phyloP scores from a whole-genome alignment of 805 yeast species.

The Blastobotrys mokoenaii region DNA sequence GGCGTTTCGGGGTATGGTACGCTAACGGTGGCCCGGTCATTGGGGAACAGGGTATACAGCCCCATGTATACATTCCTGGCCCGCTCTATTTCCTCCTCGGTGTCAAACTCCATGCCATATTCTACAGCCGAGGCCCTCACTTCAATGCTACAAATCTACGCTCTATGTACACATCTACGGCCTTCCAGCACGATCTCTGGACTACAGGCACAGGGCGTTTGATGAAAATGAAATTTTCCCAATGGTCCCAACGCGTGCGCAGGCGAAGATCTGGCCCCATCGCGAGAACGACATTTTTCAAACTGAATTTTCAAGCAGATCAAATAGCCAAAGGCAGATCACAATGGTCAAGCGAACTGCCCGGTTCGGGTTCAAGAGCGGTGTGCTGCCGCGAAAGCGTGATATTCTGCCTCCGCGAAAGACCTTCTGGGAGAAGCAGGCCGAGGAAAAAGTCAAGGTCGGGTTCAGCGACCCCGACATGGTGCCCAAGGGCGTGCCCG shows the following conservation, averaged over 20 bases:
- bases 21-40: constrained; percentile 6
- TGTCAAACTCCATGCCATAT: too few species aligned
- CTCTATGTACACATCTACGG: too few species aligned
- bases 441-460: constrained; percentile 47
- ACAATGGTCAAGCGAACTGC: constrained; percentile 42
- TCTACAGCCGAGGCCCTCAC: too few species aligned
- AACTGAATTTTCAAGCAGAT: too few species aligned
- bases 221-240: too few species aligned
- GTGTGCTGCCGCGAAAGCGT: constrained; percentile 73
- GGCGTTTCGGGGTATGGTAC: constrained; percentile 3
- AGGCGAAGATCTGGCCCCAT: too few species aligned
- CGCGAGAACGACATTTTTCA: not conserved
- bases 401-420: constrained; percentile 55
- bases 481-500: constrained; percentile 55
- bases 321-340: constrained; percentile 22
- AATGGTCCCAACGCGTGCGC: too few species aligned
- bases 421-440: constrained; percentile 22
- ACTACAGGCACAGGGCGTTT: too few species aligned
- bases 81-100: too few species aligned
- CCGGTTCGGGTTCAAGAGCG: constrained; percentile 50
- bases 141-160: too few species aligned
- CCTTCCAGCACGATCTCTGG: too few species aligned
- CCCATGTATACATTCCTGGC: not conserved
- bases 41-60: constrained; percentile 5
- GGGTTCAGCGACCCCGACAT: constrained; percentile 57